Conservation (phyloP, 257 asterid species). For the Fraxinus cuspidata region DNA sequence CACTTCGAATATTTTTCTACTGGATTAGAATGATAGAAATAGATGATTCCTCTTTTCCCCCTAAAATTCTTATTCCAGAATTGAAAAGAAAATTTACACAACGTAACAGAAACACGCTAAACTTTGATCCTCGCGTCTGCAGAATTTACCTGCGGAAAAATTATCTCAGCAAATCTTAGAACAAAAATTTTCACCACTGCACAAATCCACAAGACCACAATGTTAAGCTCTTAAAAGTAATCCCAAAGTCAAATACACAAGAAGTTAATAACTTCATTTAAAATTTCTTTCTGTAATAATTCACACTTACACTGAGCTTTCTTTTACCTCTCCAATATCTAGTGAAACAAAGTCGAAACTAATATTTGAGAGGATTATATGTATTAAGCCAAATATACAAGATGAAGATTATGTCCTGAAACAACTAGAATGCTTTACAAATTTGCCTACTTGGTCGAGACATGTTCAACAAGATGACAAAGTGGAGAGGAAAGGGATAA, state of each 20-base stretch:
- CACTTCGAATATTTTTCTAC: too few relatives aligned
- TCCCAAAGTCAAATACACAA: background rate
- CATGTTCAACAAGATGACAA: background rate
- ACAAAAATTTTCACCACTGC: too few relatives aligned
- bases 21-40: too few relatives aligned
- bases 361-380: constrained; percentile 14
- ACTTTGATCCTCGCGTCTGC: background rate
- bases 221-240: background rate
- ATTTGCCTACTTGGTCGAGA: constrained; percentile 3
- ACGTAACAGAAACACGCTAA: background rate
- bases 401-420: constrained; percentile 6
- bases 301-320: constrained; percentile 22
- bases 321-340: constrained; percentile 26
- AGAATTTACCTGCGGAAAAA: too few relatives aligned
- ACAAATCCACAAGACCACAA: background rate
- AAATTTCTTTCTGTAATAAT: constrained; percentile 7
- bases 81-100: background rate
- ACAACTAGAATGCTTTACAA: constrained; percentile 38
- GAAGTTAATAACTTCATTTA: constrained; percentile 25
- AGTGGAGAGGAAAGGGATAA: constrained; percentile 2
- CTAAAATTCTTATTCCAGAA: too few relatives aligned
- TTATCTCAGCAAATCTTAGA: too few relatives aligned
- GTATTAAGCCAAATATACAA: constrained; percentile 30
- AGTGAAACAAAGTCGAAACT: constrained; percentile 30
- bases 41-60: too few relatives aligned